Base-by-base conservation (phyloP, 1,284 basidiomycete species). In the Cerioporus squamosus region DNA sequence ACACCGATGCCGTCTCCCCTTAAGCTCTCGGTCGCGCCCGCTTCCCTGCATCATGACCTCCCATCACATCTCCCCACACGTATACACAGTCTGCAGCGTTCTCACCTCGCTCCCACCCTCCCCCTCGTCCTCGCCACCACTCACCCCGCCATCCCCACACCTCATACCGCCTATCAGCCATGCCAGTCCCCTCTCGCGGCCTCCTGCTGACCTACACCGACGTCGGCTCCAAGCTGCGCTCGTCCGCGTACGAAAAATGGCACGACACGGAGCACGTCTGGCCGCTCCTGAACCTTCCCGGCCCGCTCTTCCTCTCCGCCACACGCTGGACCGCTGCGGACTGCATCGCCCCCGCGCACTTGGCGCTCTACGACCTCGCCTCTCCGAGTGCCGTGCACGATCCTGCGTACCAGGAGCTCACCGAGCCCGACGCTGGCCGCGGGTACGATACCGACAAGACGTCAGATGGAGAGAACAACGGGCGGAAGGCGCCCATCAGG, bases 261-360 rank as follows among this genome's bases (percentile, higher is more conserved):
- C 86, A 86, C 72, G 78, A 87, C 66, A 83, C 84, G 64, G 85
- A 87, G 70, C 85, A 86, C 67, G 78, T 87, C 42, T 85, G 85
- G 2, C 74, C 84, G 0, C 81, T 85, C 22, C 72, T 85, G 52
- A 76, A 81, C 60, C 74, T 84, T 15, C 74, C 54, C 14, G 42
- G 33, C 20, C 33, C 77, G 7, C 77, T 78, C 3, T 86, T 87
- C 72, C 75, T 78, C 29, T 81, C 79, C 18, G 84, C 81, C 15
- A 79, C 81, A 12, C 77, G 85, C 31, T 82, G 78, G 67, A 70
- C 72, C 7, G 77, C 79, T 3, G 58, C 72, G 1, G 82, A 85
- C 65, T 68, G 66, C 6, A 57, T 66, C 43, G 74, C 70, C 45
- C 80, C 82, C 0, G 67, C 71, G 0, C 87, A 82, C 80, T 70